A percentile compares a stretch with the other conserved stretches of the same genome.
Conservation (phyloP, 495 filamentous ascomycete species). For the Penicillium argentinense region DNA sequence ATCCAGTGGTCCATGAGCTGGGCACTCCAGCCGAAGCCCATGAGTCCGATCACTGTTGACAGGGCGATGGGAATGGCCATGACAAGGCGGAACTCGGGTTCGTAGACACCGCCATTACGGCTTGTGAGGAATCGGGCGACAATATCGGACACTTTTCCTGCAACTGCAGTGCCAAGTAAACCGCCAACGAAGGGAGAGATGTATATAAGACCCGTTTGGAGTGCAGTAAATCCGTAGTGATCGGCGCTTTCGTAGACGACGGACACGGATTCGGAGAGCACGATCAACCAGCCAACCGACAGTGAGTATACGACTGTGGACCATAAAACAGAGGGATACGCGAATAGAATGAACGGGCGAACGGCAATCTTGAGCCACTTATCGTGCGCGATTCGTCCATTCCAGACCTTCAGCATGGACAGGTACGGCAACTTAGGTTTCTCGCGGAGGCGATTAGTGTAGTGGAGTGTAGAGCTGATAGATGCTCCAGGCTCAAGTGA, state of each 20-base stretch:
- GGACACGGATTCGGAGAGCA: slow-evolving; percentile 84
- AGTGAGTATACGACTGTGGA: slow-evolving; percentile 82
- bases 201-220: slow-evolving; percentile 85
- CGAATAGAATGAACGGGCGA: slow-evolving; percentile 81
- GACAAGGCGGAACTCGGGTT: slow-evolving; percentile 90
- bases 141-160: slow-evolving; percentile 84
- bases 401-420: slow-evolving; percentile 69
- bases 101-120: slow-evolving; percentile 90
- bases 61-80: slow-evolving; percentile 85
- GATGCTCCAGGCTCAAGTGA: slow-evolving; percentile 27
- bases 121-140: slow-evolving; percentile 76
- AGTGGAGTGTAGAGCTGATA: slow-evolving; percentile 36
- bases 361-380: slow-evolving; percentile 74
- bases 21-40: slow-evolving; percentile 93
- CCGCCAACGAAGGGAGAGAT: slow-evolving; percentile 88
- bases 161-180: slow-evolving; percentile 84
- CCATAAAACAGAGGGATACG: slow-evolving; percentile 91
- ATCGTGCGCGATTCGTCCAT: slow-evolving; percentile 74
- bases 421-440: slow-evolving; percentile 65
- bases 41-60: slow-evolving; percentile 79
- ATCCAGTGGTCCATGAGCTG: slow-evolving; percentile 76
- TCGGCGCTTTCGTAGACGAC: slow-evolving; percentile 67
- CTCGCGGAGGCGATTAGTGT: slow-evolving; percentile 60
- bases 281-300: slow-evolving; percentile 94
- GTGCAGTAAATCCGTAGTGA: slow-evolving; percentile 73